Base-by-base conservation (phyloP, 441 rosid genomes). In the Populus hybrid region DNA sequence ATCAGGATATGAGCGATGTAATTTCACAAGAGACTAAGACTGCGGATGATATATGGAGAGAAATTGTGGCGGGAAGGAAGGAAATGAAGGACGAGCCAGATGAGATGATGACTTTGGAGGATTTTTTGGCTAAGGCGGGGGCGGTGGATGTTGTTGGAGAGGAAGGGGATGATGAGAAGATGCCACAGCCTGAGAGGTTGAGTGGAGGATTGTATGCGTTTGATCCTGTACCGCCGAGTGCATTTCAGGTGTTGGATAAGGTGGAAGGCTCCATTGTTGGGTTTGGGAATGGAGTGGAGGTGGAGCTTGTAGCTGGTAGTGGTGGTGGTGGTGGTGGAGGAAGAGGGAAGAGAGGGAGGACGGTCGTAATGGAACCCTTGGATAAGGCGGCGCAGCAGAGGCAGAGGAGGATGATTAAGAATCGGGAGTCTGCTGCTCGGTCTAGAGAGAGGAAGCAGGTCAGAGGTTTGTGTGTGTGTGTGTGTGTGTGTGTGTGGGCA, bases 381-480 rank as follows among this genome's bases (percentile, higher is more conserved):
- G 99, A 95, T 74, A 94, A 87, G 86, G 97, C 90, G 0, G 92
- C 94, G 6, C 94, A 90, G 79, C 97, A 95, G 81, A 89, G 98
- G 79, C 99, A 94, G 79, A 87, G 87, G 82, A 89, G 98, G 87
- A 94, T 92, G 98, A 94, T 94, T 50, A 94, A 94, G 94, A 94
- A 94, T 66, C 83, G 98, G 75, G 99, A 95, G 81, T 94, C 97
- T 3, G 98, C 99, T 1, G 98, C 98, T 4, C 80, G 98, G 83
- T 95, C 99, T 3, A 84, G 99, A 83, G 99, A 92, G 82, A 86
- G 99, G 83, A 95, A 95, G 83, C 97, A 91, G 91, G 97, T 90
- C 9, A 28, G 35, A 38, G 50, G 50, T 40, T 40, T 40, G 9
- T 38, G 2, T 38, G 0, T 9, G 1, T 16, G 10, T 19, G 14